Conservation (phyloP, 495 filamentous ascomycete genomes). For the Penicillium pulvis region DNA sequence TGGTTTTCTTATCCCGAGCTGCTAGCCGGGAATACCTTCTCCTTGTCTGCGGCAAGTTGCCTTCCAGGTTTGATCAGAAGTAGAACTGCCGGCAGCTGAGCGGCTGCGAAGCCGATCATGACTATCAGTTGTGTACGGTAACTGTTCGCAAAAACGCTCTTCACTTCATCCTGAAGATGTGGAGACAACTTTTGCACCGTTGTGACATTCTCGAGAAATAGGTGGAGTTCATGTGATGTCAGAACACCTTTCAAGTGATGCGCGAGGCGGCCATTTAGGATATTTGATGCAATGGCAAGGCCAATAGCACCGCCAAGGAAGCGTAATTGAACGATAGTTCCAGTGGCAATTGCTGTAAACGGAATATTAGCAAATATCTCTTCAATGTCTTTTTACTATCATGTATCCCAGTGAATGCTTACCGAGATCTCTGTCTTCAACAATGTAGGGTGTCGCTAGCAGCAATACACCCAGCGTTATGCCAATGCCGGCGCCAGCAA, state of each 20-base stretch:
- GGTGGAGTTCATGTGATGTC: slow-evolving; percentile 22
- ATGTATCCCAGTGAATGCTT: slow-evolving; percentile 17
- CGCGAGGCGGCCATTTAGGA: slow-evolving; percentile 32
- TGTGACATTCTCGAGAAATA: slow-evolving; percentile 28
- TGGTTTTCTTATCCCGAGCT: neutral
- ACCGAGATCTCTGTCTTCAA: slow-evolving; percentile 49
- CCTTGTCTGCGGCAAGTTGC: slow-evolving; percentile 21
- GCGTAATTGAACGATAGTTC: slow-evolving; percentile 55
- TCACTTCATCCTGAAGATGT: slow-evolving; percentile 17
- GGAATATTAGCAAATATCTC: neutral
- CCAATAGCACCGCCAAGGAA: slow-evolving; percentile 61
- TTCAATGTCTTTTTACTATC: neutral
- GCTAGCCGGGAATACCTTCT: neutral
- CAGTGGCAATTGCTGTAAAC: slow-evolving; percentile 52
- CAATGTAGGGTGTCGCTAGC: slow-evolving; percentile 52
- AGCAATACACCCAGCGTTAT: slow-evolving; percentile 44
- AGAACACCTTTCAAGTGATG: slow-evolving; percentile 23
- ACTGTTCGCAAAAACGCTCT: slow-evolving; percentile 23
- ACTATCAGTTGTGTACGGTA: slow-evolving; percentile 29
- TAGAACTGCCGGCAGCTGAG: slow-evolving; percentile 23
- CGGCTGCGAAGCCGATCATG: slow-evolving; percentile 37
- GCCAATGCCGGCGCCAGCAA: slow-evolving; percentile 56
- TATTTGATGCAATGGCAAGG: slow-evolving; percentile 43
- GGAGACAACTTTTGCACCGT: slow-evolving; percentile 14
- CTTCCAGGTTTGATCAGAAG: slow-evolving; percentile 23